Percentiles rank a stretch among this genome's conserved stretches.
phyloP scores from a whole-genome alignment of 305 asterid genomes.

The Nicotiana rustica region DNA sequence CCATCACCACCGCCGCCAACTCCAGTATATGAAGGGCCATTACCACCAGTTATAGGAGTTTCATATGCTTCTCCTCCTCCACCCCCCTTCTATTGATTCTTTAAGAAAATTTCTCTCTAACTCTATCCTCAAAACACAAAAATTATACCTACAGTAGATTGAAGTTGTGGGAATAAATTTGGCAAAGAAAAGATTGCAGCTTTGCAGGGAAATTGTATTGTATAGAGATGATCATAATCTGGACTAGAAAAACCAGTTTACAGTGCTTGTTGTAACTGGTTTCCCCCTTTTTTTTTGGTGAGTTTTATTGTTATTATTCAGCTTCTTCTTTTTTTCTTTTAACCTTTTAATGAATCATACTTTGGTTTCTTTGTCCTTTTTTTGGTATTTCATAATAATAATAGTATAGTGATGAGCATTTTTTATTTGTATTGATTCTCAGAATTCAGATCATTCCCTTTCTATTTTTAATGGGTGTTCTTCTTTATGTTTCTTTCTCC shows the following conservation, averaged over 20 bases:
- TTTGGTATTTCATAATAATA: conserved; percentile 24
- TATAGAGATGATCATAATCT: conserved; percentile 62
- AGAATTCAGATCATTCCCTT: conserved; percentile 35
- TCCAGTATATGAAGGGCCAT: conserved; percentile 77
- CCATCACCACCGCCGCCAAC: conserved; percentile 65
- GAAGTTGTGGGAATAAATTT: conserved; percentile 54
- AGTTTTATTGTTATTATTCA: conserved; percentile 48
- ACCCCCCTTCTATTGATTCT: conserved; percentile 85
- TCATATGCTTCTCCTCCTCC: conserved; percentile 91
- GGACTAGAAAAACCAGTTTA: conserved; percentile 41
- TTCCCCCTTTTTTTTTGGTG: conserved; percentile 43
- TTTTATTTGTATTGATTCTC: conserved; percentile 48
- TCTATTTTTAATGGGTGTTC: neutral
- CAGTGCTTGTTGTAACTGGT: conserved; percentile 47
- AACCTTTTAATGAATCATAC: conserved; percentile 37
- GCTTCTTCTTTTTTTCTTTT: neutral
- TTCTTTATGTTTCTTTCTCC: neutral
- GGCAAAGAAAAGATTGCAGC: conserved; percentile 46
- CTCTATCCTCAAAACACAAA: conserved; percentile 41
- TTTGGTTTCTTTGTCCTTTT: conserved; percentile 40
- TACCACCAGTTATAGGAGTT: conserved; percentile 74
- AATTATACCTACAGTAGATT: conserved; percentile 33
- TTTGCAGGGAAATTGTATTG: conserved; percentile 63
- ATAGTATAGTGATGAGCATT: conserved; percentile 57
- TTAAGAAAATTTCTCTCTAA: conserved; percentile 58